phyloP scores from a whole-genome alignment of 495 filamentous ascomycete genomes.

The Trichoderma erinaceum region DNA sequence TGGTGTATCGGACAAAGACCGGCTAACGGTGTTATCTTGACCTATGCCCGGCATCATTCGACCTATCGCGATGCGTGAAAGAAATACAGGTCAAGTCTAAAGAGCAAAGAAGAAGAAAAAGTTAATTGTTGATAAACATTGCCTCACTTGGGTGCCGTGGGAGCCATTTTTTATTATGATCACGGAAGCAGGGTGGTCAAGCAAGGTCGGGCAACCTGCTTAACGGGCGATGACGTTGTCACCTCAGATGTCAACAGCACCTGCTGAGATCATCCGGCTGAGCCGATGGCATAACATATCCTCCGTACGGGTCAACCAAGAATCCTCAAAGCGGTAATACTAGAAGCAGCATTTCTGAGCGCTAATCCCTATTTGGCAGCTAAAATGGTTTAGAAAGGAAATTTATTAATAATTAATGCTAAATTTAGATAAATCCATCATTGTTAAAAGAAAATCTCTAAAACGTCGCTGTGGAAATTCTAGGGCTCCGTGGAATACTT shows the following conservation, averaged over 20 bases:
- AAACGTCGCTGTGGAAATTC: too few species aligned
- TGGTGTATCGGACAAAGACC: background rate
- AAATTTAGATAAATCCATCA: background rate
- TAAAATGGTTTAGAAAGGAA: background rate
- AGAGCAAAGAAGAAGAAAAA: background rate
- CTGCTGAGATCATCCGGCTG: background rate
- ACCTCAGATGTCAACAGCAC: background rate
- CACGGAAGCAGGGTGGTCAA: slow-evolving; percentile 6
- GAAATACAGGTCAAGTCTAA: background rate
- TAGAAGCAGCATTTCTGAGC: too few species aligned
- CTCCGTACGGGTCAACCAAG: slow-evolving; percentile 1
- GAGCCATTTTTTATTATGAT: background rate
- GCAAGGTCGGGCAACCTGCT: background rate
- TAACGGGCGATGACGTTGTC: slow-evolving; percentile 3
- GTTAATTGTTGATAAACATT: background rate
- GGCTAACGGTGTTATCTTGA: background rate
- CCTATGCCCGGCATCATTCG: background rate
- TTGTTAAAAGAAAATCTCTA: background rate
- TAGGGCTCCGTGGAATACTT: background rate
- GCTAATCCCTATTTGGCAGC: too few species aligned
- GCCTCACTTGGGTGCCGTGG: background rate
- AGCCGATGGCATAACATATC: slow-evolving; percentile 10
- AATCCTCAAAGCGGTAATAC: too few species aligned
- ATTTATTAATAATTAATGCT: background rate
- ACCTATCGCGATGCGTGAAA: background rate